Conservation (phyloP, 169 alveolate genomes). For the Plasmodium falciparum region DNA sequence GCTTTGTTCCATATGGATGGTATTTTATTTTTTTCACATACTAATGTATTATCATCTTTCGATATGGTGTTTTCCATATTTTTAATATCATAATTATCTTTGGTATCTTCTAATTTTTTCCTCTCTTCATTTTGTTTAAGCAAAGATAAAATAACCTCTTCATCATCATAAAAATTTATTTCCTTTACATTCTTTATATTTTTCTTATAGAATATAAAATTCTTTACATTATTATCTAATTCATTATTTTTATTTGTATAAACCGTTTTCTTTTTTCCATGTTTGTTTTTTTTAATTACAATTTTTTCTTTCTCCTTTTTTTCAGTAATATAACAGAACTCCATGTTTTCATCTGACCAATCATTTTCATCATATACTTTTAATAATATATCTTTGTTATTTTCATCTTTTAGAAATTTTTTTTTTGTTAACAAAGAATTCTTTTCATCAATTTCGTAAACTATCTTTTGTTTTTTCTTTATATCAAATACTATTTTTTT, state of each 20-base stretch:
- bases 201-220: conserved; percentile 12
- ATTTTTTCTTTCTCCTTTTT: conserved; percentile 38
- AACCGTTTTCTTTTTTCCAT: conserved; percentile 1
- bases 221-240: not conserved
- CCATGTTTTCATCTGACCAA: conserved; percentile 55
- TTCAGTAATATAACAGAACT: conserved; percentile 23
- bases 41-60: too few relatives aligned
- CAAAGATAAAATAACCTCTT: conserved; percentile 11
- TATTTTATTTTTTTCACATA: too few relatives aligned
- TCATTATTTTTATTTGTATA: conserved; percentile 13
- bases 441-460: conserved; percentile 18
- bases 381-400: conserved; percentile 16
- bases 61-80: too few relatives aligned
- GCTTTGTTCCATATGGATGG: too few relatives aligned
- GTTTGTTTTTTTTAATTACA: conserved; percentile 11
- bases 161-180: conserved; percentile 33
- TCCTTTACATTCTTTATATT: not conserved
- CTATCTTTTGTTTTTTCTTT: conserved; percentile 37
- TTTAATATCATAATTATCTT: too few relatives aligned
- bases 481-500: conserved; percentile 39
- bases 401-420: conserved; percentile 3
- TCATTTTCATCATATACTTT: conserved; percentile 17
- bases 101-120: not conserved
- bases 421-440: conserved; percentile 18
- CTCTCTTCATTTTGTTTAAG: not conserved